Conservation (phyloP, 306 rosid species). For the Gynostemma pentaphyllum region DNA sequence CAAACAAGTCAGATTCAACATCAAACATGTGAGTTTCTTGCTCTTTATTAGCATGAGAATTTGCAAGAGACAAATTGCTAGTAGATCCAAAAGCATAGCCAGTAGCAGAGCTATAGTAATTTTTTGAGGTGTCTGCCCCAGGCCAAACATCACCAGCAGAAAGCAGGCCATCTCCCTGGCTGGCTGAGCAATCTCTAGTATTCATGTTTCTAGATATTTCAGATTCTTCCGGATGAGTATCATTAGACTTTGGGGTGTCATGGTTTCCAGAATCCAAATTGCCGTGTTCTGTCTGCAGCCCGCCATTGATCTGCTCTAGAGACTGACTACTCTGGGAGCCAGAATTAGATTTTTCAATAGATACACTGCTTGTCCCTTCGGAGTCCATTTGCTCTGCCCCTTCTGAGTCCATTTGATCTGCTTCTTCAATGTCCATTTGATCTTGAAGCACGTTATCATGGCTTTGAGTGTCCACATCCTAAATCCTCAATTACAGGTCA, state of each 20-base stretch:
- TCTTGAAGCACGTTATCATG: constrained; percentile 26
- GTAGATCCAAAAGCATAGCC: constrained; percentile 36
- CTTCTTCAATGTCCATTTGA: constrained; percentile 26
- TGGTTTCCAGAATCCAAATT: constrained; percentile 27
- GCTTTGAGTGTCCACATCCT: constrained; percentile 39
- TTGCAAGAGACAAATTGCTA: constrained; percentile 32
- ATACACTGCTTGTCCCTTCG: constrained; percentile 7
- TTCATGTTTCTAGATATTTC: constrained; percentile 28
- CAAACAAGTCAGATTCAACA: constrained; percentile 44
- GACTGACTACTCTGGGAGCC: constrained; percentile 16
- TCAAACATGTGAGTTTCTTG: constrained; percentile 29
- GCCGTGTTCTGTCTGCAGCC: constrained; percentile 16
- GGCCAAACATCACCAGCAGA: constrained; percentile 53
- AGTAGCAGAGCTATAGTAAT: constrained; percentile 56
- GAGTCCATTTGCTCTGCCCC: too few relatives aligned
- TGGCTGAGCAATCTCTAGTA: constrained; percentile 25
- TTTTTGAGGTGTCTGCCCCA: constrained; percentile 41
- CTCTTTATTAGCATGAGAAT: constrained; percentile 36
- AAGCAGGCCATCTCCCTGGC: constrained; percentile 32
- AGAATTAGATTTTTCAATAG: constrained; percentile 22
- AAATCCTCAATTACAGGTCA: constrained; percentile 24
- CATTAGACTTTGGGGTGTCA: constrained; percentile 15
- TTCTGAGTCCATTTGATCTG: constrained; percentile 9
- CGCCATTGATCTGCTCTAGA: constrained; percentile 14
- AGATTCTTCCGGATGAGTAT: constrained; percentile 19